Evolutionary conservation across 2,329 filamentous ascomycete genomes (phyloP).

Genomic region (Colletotrichum paranaense): DNA sequence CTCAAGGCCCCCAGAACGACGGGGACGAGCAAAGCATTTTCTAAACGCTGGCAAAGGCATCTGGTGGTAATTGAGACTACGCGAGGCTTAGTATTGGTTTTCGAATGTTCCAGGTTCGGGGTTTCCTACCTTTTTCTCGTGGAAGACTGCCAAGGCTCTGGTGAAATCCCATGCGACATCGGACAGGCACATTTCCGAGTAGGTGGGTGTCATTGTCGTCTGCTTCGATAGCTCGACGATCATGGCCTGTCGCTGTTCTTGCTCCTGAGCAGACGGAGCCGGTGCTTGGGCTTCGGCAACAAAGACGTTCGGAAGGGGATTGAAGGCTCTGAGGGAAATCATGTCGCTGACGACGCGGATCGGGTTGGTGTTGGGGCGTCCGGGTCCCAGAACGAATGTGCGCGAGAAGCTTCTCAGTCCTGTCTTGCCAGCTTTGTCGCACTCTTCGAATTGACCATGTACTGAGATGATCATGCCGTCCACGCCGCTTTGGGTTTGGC

Average conservation of each 20-base stretch:
- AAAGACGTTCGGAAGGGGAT: slow-evolving; percentile 58
- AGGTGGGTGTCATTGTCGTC: slow-evolving; percentile 84
- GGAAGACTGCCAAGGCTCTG: slow-evolving; percentile 79
- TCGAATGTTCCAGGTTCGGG: neutral
- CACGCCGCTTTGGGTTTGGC: slow-evolving; percentile 72
- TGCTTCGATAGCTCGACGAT: slow-evolving; percentile 79
- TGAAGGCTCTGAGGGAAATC: slow-evolving; percentile 77
- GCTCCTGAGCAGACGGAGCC: slow-evolving; percentile 46
- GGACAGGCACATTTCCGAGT: slow-evolving; percentile 82
- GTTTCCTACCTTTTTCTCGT: slow-evolving; percentile 75
- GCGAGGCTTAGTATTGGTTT: slow-evolving; percentile 14
- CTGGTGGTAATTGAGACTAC: slow-evolving; percentile 58
- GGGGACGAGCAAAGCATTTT: slow-evolving; percentile 33
- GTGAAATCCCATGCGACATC: slow-evolving; percentile 85
- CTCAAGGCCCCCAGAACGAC: slow-evolving; percentile 4
- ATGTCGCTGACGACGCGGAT: slow-evolving; percentile 86
- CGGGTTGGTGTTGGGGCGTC: slow-evolving; percentile 69
- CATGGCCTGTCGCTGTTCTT: slow-evolving; percentile 70
- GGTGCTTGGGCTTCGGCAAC: slow-evolving; percentile 40
- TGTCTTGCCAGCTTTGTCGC: slow-evolving; percentile 67
- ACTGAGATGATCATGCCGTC: slow-evolving; percentile 82
- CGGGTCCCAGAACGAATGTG: slow-evolving; percentile 82
- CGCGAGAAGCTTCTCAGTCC: slow-evolving; percentile 84
- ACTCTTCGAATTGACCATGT: slow-evolving; percentile 88
- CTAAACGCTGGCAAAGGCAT: slow-evolving; percentile 54